These are phyloP conservation scores for Sordariomycetes sp. DNA, from an alignment of 2,329 filamentous ascomycete genomes.

Conservation along the genomic window DNA sequence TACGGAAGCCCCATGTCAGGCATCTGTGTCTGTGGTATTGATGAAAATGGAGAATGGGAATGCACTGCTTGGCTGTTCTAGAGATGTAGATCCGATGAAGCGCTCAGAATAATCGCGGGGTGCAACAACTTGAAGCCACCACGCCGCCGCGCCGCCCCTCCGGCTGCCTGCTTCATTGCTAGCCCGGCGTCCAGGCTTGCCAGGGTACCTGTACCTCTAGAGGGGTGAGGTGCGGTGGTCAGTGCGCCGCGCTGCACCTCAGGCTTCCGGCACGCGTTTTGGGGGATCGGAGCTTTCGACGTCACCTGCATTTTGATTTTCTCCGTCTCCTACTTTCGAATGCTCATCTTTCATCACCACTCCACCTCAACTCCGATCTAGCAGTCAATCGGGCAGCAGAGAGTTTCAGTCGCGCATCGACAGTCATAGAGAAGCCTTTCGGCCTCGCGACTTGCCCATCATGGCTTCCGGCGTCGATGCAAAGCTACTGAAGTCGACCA, in stretches of 20 bases:
- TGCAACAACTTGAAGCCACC: too few relatives aligned
- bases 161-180: neutral
- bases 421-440: too few relatives aligned
- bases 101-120: too few relatives aligned
- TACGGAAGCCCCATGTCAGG: too few relatives aligned
- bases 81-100: too few relatives aligned
- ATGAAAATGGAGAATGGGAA: too few relatives aligned
- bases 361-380: neutral
- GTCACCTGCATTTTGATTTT: conserved; percentile 3
- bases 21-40: too few relatives aligned
- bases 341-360: neutral
- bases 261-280: too few relatives aligned
- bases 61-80: neutral
- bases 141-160: too few relatives aligned
- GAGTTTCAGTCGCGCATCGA: neutral
- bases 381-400: neutral
- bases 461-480: conserved; percentile 84
- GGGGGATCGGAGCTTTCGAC: conserved; percentile 2
- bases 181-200: too few relatives aligned
- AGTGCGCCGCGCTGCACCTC: conserved; percentile 1
- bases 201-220: too few relatives aligned
- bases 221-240: too few relatives aligned
- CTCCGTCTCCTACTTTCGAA: neutral
- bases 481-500: conserved; percentile 82
- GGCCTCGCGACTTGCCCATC: conserved; percentile 15